These are phyloP conservation scores for Eurotiales sp. DNA, from an alignment of 2,329 filamentous ascomycete species.

Conservation along the genomic window DNA sequence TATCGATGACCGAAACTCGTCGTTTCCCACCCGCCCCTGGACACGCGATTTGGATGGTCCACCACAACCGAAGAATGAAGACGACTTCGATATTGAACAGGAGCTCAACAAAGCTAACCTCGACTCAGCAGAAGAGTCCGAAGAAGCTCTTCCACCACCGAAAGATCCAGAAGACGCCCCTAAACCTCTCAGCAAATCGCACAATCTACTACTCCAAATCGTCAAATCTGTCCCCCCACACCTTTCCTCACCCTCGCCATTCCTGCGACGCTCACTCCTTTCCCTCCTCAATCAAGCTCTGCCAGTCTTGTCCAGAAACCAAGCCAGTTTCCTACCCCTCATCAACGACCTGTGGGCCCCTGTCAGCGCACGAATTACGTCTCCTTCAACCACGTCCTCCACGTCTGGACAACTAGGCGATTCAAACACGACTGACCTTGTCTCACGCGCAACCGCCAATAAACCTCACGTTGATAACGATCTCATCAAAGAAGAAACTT, in stretches of 20 bases:
- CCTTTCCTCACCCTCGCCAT: conserved; percentile 77
- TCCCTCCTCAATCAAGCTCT: conserved; percentile 70
- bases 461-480: conserved; percentile 19
- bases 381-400: conserved; percentile 49
- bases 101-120: conserved; percentile 14
- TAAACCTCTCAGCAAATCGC: conserved; percentile 69
- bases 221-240: conserved; percentile 83
- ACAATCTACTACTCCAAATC: conserved; percentile 76
- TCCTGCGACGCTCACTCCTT: conserved; percentile 73
- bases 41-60: conserved; percentile 23
- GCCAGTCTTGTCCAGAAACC: conserved; percentile 67
- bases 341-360: conserved; percentile 91
- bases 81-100: conserved; percentile 20
- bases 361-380: conserved; percentile 44
- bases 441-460: conserved; percentile 53
- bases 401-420: conserved; percentile 20
- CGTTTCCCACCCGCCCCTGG: conserved; percentile 34
- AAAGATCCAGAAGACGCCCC: conserved; percentile 51
- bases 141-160: conserved; percentile 31
- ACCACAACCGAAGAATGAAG: conserved; percentile 22
- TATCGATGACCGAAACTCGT: conserved; percentile 21
- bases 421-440: conserved; percentile 39
- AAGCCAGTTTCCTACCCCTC: conserved; percentile 80
- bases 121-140: conserved; percentile 22
- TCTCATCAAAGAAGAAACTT: conserved; percentile 36